These are phyloP conservation scores for Camelina hispida DNA, from an alignment of 345 rosid species.

Conservation along the genomic window DNA sequence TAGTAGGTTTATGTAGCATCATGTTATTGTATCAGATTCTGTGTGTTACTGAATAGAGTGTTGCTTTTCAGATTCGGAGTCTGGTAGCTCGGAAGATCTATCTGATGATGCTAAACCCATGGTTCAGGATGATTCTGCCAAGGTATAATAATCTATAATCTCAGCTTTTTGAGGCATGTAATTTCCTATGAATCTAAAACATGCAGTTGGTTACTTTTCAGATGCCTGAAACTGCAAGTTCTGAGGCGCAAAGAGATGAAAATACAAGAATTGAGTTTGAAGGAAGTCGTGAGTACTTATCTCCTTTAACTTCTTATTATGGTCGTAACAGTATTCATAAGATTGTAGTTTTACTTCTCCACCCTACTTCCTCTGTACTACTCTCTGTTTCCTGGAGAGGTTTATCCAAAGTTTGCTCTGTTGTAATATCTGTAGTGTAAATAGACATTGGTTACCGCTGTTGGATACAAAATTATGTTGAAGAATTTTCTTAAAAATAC, in stretches of 20 bases:
- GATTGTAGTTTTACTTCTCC: not conserved
- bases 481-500: conserved; percentile 7
- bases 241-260: conserved; percentile 54
- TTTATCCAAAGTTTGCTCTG: not conserved
- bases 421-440: conserved; percentile 19
- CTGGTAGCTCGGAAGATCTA: conserved; percentile 66
- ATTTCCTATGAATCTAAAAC: conserved; percentile 24
- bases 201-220: conserved; percentile 27
- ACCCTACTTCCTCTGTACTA: not conserved
- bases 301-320: not conserved
- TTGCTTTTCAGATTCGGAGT: conserved; percentile 60
- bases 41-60: conserved; percentile 19
- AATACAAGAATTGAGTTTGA: conserved; percentile 50
- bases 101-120: conserved; percentile 54
- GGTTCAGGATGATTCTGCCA: conserved; percentile 44
- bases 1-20: conserved; percentile 11
- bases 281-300: conserved; percentile 63
- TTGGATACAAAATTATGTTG: conserved; percentile 18
- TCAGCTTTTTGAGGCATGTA: conserved; percentile 5
- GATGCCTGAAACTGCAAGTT: conserved; percentile 52
- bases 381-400: not conserved
- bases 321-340: conserved; percentile 7
- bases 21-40: conserved; percentile 2
- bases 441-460: conserved; percentile 13
- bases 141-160: conserved; percentile 52